These are phyloP conservation scores for Vaccinium corymbosum DNA, from an alignment of 148 eudicot genomes.

Conservation along the genomic window DNA sequence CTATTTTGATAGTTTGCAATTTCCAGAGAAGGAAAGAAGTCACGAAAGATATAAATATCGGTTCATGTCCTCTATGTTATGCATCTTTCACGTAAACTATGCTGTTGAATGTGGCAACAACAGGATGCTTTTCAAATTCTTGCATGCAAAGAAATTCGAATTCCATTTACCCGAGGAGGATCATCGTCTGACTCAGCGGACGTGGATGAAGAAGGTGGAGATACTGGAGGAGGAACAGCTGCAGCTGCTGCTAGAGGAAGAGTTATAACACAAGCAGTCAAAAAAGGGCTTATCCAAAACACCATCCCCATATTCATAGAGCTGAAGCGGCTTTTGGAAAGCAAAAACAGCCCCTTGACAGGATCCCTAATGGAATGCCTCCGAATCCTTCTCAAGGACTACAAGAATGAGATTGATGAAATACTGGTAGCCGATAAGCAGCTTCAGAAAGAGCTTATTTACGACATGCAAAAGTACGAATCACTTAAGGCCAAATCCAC, in stretches of 20 bases:
- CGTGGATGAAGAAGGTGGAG: conserved; percentile 65
- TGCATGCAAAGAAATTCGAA: conserved; percentile 83
- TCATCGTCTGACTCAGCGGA: conserved; percentile 61
- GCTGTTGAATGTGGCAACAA: conserved; percentile 7
- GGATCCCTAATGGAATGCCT: conserved; percentile 99
- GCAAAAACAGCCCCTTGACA: conserved; percentile 81
- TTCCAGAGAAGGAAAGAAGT: neutral
- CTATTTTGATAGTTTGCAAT: neutral
- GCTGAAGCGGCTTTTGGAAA: conserved; percentile 70
- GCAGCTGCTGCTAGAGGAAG: conserved; percentile 64
- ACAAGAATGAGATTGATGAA: conserved; percentile 93
- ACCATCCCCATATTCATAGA: conserved; percentile 93
- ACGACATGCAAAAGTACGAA: conserved; percentile 86
- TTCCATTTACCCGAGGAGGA: conserved; percentile 60
- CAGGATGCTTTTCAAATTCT: conserved; percentile 91
- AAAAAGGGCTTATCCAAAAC: conserved; percentile 84
- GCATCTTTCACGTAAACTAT: neutral
- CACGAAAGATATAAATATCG: neutral
- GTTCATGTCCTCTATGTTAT: neutral
- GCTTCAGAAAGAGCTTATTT: conserved; percentile 82
- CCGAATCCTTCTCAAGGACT: conserved; percentile 82
- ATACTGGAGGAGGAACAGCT: conserved; percentile 34
- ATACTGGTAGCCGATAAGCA: conserved; percentile 86
- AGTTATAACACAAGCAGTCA: conserved; percentile 81
- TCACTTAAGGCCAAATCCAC: conserved; percentile 47